These are phyloP conservation scores for Luffa aegyptiaca DNA, from an alignment of 306 rosid species.

Conservation along the genomic window DNA sequence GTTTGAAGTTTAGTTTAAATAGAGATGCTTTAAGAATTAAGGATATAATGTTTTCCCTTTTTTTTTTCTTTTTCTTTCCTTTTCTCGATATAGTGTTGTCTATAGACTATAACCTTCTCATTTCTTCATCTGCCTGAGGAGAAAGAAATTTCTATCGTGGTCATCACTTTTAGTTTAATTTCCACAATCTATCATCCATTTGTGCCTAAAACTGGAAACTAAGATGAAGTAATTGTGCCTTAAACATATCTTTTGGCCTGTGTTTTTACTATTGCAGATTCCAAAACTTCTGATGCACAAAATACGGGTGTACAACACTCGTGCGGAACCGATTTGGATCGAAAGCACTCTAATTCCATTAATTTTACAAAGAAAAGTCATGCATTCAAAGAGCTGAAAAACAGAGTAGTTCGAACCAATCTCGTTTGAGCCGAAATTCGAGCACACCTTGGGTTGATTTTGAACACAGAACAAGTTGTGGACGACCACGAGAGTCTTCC, in stretches of 20 bases:
- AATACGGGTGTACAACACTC: background rate
- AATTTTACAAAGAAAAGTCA: too few species aligned
- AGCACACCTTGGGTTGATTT: too few species aligned
- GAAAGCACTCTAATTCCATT: too few species aligned
- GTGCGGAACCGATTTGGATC: too few species aligned
- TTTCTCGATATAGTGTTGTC: background rate
- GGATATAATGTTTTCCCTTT: background rate
- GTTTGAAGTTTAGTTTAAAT: background rate
- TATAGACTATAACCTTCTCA: background rate
- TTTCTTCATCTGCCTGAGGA: background rate
- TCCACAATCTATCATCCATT: background rate
- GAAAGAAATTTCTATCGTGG: background rate
- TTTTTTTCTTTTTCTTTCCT: background rate
- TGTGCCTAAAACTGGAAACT: background rate
- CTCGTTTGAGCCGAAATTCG: too few species aligned
- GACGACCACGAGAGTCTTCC: too few species aligned
- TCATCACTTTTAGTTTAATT: background rate
- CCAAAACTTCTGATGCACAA: conserved; percentile 91
- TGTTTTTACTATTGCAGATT: conserved; percentile 40
- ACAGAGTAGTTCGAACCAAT: too few species aligned
- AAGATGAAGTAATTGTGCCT: background rate
- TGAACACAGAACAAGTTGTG: too few species aligned
- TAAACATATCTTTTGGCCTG: conserved; percentile 12
- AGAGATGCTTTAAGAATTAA: background rate
- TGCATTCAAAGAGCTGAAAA: too few species aligned